Percentiles rank a stretch among this genome's conserved stretches.
These are phyloP conservation scores for Candida sithepensis DNA, from an alignment of 805 yeast genomes.

Conservation along the genomic window DNA sequence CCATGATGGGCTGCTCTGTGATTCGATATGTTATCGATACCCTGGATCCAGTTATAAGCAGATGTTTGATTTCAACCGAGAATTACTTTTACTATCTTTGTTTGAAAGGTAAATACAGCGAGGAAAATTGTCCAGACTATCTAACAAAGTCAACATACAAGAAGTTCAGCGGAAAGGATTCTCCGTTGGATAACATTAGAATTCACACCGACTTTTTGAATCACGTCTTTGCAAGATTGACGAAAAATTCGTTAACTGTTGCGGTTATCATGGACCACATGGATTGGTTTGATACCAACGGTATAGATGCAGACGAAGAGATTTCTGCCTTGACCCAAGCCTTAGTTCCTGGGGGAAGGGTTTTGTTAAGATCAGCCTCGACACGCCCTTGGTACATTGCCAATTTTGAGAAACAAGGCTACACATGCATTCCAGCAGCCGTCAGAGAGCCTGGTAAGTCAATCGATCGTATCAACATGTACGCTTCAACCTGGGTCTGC, in stretches of 20 bases:
- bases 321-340: slow-evolving; percentile 61
- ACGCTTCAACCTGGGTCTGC: slow-evolving; percentile 86
- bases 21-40: slow-evolving; percentile 73
- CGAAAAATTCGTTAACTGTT: slow-evolving; percentile 60
- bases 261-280: slow-evolving; percentile 88
- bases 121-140: slow-evolving; percentile 72
- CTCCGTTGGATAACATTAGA: slow-evolving; percentile 67
- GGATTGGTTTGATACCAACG: slow-evolving; percentile 82
- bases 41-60: slow-evolving; percentile 65
- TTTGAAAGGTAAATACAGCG: slow-evolving; percentile 56
- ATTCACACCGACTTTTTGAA: slow-evolving; percentile 76
- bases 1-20: slow-evolving; percentile 72
- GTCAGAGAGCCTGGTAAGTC: slow-evolving; percentile 58
- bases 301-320: slow-evolving; percentile 61
- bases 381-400: slow-evolving; percentile 73
- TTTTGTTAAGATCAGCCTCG: slow-evolving; percentile 73
- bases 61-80: slow-evolving; percentile 62
- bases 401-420: slow-evolving; percentile 65
- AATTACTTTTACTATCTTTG: slow-evolving; percentile 77
- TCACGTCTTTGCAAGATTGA: slow-evolving; percentile 68
- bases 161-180: slow-evolving; percentile 39
- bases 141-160: slow-evolving; percentile 57
- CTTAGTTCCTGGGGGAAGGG: slow-evolving; percentile 65
- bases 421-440: slow-evolving; percentile 65
- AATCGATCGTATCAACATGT: slow-evolving; percentile 82